Evolutionary conservation across 2,329 filamentous ascomycete genomes (phyloP).

Genomic region (Exophiala phaeomuriformis): DNA sequence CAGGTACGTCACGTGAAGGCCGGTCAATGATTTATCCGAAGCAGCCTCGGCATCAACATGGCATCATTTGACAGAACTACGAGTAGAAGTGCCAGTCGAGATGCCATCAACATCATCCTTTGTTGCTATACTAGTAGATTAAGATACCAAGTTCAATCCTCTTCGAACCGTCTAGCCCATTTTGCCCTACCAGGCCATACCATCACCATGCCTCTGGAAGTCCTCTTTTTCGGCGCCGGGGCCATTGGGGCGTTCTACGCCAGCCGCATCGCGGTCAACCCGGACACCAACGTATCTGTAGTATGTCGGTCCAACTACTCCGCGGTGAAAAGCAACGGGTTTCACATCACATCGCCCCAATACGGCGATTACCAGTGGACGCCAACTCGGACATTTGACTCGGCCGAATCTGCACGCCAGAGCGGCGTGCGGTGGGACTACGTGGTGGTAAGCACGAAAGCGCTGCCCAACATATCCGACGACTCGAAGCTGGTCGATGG

Average conservation of each 20-base stretch:
- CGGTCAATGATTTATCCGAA: not conserved
- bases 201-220: constrained; percentile 17
- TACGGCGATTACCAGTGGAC: constrained; percentile 62
- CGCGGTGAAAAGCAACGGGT: constrained; percentile 54
- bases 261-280: constrained; percentile 21
- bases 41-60: not conserved
- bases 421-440: constrained; percentile 52
- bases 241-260: constrained; percentile 28
- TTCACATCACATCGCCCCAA: constrained; percentile 56
- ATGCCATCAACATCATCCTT: not conserved
- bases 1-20: too few relatives aligned
- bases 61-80: not conserved
- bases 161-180: not conserved
- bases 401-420: constrained; percentile 49
- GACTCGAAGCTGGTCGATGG: constrained; percentile 57
- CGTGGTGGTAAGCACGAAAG: constrained; percentile 64
- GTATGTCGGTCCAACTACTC: constrained; percentile 68
- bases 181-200: not conserved
- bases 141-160: not conserved
- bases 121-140: too few relatives aligned
- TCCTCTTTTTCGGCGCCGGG: constrained; percentile 28
- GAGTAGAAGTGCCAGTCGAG: not conserved
- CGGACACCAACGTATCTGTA: constrained; percentile 55
- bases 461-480: constrained; percentile 57
- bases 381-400: constrained; percentile 57